Evolutionary conservation across 2,329 filamentous ascomycete genomes (phyloP).

Genomic region (Penicillium occitanis): DNA sequence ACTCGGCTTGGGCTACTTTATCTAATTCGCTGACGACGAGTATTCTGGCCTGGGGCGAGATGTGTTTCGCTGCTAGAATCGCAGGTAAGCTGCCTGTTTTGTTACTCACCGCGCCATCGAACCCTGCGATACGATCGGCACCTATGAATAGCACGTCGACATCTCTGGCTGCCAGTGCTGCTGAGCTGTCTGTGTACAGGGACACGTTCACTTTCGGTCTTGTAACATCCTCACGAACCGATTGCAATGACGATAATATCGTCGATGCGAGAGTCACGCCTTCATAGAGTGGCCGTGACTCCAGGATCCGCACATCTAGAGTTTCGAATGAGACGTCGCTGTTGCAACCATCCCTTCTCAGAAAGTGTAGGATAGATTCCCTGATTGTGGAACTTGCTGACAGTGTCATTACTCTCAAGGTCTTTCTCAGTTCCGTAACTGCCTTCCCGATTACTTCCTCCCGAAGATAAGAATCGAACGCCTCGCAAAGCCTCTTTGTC

Average conservation of each 20-base stretch:
- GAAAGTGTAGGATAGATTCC: constrained; percentile 45
- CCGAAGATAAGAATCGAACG: constrained; percentile 31
- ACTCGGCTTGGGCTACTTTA: constrained; percentile 56
- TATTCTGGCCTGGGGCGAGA: constrained; percentile 50
- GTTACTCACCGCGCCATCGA: constrained; percentile 61
- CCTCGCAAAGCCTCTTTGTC: constrained; percentile 27
- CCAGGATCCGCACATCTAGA: constrained; percentile 61
- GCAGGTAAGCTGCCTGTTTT: constrained; percentile 65
- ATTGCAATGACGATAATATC: constrained; percentile 23
- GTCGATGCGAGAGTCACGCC: constrained; percentile 53
- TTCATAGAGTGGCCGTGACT: constrained; percentile 67
- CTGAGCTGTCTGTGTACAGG: constrained; percentile 61
- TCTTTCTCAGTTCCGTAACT: constrained; percentile 20
- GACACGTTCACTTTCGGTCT: constrained; percentile 42
- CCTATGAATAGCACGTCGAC: constrained; percentile 63
- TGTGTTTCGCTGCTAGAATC: constrained; percentile 55
- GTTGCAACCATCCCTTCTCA: constrained; percentile 32
- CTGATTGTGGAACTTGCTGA: constrained; percentile 64
- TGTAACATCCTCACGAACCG: constrained; percentile 22
- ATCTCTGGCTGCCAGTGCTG: constrained; percentile 53
- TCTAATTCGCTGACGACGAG: constrained; percentile 61
- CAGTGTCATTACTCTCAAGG: constrained; percentile 58
- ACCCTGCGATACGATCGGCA: constrained; percentile 59
- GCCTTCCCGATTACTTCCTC: constrained; percentile 20
- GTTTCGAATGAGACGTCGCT: constrained; percentile 32